A percentile compares a stretch with the other conserved stretches of the same genome.
phyloP scores from a whole-genome alignment of 2,329 filamentous ascomycete species.

The Epichloe sylvatica region DNA sequence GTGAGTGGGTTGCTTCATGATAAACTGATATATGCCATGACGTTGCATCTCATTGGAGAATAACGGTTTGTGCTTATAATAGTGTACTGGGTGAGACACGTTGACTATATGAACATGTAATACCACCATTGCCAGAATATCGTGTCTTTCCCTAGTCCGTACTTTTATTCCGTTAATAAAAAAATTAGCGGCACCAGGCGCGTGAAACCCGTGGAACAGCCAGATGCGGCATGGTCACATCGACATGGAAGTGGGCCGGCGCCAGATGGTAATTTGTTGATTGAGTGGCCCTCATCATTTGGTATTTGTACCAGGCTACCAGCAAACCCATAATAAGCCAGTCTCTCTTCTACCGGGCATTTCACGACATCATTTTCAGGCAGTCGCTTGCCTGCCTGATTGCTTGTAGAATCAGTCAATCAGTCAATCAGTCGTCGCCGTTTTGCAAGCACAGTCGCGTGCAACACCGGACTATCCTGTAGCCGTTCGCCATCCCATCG shows the following conservation, averaged over 20 bases:
- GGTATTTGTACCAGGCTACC: too few species aligned
- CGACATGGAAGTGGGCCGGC: neutral
- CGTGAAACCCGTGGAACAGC: neutral
- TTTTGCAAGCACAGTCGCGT: neutral
- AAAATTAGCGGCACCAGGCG: neutral
- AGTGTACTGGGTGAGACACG: too few species aligned
- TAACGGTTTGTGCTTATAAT: too few species aligned
- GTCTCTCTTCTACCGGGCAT: neutral
- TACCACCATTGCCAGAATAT: too few species aligned
- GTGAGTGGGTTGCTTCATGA: slow-evolving; percentile 15
- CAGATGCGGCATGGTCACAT: neutral
- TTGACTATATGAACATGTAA: too few species aligned
- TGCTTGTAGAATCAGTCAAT: neutral
- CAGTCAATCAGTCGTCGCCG: neutral
- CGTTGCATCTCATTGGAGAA: too few species aligned
- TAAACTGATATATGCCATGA: slow-evolving; percentile 14
- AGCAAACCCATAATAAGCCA: neutral
- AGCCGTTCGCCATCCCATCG: neutral
- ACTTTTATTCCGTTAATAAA: neutral
- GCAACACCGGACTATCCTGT: neutral
- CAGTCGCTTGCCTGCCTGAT: neutral
- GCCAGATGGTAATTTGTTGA: neutral
- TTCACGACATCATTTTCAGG: neutral
- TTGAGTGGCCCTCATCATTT: neutral
- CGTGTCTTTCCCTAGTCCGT: too few species aligned